A percentile compares a stretch with the other conserved stretches of the same genome.
Conservation (phyloP, 257 asterid species). For the Rehmannia glutinosa region DNA sequence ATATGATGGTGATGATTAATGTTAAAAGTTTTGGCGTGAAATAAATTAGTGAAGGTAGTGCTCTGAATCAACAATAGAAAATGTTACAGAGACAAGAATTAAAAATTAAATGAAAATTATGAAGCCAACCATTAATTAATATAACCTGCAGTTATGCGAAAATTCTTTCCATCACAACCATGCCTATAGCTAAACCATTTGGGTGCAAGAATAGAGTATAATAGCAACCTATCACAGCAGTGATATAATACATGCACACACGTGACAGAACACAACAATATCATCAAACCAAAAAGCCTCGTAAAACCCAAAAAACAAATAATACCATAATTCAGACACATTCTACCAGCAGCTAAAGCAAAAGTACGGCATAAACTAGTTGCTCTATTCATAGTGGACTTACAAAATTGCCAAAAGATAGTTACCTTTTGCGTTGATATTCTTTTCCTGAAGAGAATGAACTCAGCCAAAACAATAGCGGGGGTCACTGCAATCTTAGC, state of each 20-base stretch:
- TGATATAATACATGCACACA: too few relatives aligned
- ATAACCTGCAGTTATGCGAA: too few relatives aligned
- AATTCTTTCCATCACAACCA: too few relatives aligned
- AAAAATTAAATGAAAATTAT: background rate
- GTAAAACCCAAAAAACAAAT: background rate
- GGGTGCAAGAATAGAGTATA: background rate
- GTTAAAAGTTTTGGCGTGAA: background rate
- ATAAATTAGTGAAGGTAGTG: background rate
- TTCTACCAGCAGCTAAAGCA: too few relatives aligned
- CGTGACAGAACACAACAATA: too few relatives aligned
- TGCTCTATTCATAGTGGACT: too few relatives aligned
- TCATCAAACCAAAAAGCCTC: background rate
- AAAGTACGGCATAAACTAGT: too few relatives aligned
- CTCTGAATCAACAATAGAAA: background rate
- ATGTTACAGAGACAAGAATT: background rate
- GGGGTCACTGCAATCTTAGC: constrained; percentile 99
- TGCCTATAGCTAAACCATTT: background rate
- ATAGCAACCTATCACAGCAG: background rate
- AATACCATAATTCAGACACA: background rate
- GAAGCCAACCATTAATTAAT: background rate
- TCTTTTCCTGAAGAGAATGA: constrained; percentile 61
- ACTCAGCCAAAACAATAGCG: constrained; percentile 88
- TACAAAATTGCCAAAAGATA: background rate
- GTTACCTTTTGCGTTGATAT: constrained; percentile 69
- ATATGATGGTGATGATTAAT: background rate